Evolutionary conservation across 2,329 filamentous ascomycete species (phyloP).

Genomic region (Plectosphaerella sp.): DNA sequence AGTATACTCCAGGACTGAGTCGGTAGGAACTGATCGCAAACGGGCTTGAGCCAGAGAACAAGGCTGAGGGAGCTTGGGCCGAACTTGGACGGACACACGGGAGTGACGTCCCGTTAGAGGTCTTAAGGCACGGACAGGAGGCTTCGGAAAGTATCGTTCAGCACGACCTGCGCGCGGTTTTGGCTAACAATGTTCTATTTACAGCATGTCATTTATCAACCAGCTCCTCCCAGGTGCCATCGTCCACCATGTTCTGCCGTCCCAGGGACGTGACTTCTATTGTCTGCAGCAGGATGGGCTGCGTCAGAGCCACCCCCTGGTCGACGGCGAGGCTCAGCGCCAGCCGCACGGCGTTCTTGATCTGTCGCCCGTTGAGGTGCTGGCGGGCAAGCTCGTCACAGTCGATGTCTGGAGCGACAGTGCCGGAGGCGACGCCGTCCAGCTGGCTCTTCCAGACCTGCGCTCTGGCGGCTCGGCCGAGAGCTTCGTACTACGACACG

Average conservation of each 20-base stretch:
- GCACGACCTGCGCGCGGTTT: no score
- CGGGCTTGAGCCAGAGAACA: no score
- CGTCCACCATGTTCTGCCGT: background rate
- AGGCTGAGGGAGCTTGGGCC: no score
- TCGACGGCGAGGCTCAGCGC: constrained; percentile 79
- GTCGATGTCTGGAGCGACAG: constrained; percentile 34
- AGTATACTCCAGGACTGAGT: no score
- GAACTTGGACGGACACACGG: no score
- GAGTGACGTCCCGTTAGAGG: no score
- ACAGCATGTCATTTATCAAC: background rate
- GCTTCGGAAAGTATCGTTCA: no score
- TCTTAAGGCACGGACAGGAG: no score
- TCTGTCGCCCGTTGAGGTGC: constrained; percentile 62
- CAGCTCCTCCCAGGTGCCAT: background rate
- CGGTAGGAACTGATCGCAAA: no score
- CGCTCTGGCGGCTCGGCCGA: constrained; percentile 33
- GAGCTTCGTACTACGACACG: constrained; percentile 63
- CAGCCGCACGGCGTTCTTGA: constrained; percentile 83
- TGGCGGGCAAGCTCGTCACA: constrained; percentile 62
- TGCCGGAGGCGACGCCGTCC: constrained; percentile 3
- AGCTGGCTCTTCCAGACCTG: constrained; percentile 8
- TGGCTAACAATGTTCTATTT: no score
- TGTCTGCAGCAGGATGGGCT: constrained; percentile 36
- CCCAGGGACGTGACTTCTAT: background rate
- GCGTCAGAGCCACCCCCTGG: constrained; percentile 60